Conservation (phyloP, 176 grass and related monocot species). For the Oryza meridionalis region DNA sequence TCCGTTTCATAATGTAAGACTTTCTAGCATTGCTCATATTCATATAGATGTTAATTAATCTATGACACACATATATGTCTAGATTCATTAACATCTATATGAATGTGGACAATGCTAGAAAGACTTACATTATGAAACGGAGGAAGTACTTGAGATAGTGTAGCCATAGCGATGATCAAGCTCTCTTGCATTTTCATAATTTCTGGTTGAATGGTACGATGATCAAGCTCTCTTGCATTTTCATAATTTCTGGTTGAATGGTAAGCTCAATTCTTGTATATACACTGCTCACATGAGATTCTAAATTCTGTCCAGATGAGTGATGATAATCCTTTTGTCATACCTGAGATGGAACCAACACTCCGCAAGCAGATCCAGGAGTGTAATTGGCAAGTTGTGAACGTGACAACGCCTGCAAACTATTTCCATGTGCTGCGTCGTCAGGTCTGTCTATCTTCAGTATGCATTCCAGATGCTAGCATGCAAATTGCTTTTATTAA, state of each 20-base stretch:
- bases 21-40: no score
- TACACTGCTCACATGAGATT: constrained; percentile 6
- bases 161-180: background rate
- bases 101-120: no score
- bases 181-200: background rate
- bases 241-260: background rate
- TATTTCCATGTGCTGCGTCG: constrained; percentile 91
- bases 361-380: constrained; percentile 95
- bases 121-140: no score
- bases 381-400: constrained; percentile 97
- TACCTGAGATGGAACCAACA: constrained; percentile 97
- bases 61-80: no score
- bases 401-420: constrained; percentile 97
- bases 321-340: constrained; percentile 89
- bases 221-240: background rate
- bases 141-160: background rate
- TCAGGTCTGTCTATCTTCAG: constrained; percentile 60
- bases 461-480: background rate
- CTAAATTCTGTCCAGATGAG: constrained; percentile 67
- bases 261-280: constrained; percentile 18
- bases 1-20: no score
- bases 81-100: no score
- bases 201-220: background rate
- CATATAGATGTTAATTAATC: no score
- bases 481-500: background rate